Conservation (phyloP, 2,329 filamentous ascomycete species). For the Incumbomyces lentus region DNA sequence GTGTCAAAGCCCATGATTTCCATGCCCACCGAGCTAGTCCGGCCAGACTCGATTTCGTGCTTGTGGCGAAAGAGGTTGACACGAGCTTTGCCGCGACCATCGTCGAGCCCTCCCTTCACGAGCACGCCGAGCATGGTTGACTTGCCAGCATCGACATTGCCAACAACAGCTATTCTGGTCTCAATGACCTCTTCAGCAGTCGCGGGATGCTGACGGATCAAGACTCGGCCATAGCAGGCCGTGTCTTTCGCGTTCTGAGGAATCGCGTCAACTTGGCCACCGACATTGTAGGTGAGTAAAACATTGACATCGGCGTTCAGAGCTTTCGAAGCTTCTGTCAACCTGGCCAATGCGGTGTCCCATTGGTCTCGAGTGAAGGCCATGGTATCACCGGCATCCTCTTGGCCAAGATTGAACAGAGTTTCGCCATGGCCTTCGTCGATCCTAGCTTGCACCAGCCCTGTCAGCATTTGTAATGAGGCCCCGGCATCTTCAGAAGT, state of each 20-base stretch:
- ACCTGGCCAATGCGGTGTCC: conserved; percentile 56
- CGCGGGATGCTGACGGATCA: conserved; percentile 64
- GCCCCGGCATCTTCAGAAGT: conserved; percentile 46
- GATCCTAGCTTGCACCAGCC: conserved; percentile 57
- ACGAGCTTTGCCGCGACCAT: conserved; percentile 83
- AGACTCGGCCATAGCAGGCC: conserved; percentile 71
- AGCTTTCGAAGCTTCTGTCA: conserved; percentile 55
- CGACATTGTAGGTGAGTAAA: conserved; percentile 83
- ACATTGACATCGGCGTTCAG: conserved; percentile 66
- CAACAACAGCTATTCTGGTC: conserved; percentile 90
- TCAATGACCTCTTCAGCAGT: conserved; percentile 83
- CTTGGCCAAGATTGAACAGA: conserved; percentile 83
- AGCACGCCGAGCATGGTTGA: conserved; percentile 91
- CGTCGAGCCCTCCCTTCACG: conserved; percentile 89
- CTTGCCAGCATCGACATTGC: conserved; percentile 96
- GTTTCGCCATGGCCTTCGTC: conserved; percentile 80
- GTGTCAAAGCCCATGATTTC: conserved; percentile 98
- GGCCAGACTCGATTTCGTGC: conserved; percentile 89
- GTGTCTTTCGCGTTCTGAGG: conserved; percentile 56
- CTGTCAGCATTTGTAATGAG: conserved; percentile 52
- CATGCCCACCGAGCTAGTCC: conserved; percentile 95
- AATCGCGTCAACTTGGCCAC: conserved; percentile 62
- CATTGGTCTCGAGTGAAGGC: conserved; percentile 63
- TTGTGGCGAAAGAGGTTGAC: conserved; percentile 97
- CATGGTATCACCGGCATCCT: conserved; percentile 83